Percentiles rank a stretch among this genome's conserved stretches.
phyloP scores from a whole-genome alignment of 495 filamentous ascomycete species.

The Terfezia claveryi region DNA sequence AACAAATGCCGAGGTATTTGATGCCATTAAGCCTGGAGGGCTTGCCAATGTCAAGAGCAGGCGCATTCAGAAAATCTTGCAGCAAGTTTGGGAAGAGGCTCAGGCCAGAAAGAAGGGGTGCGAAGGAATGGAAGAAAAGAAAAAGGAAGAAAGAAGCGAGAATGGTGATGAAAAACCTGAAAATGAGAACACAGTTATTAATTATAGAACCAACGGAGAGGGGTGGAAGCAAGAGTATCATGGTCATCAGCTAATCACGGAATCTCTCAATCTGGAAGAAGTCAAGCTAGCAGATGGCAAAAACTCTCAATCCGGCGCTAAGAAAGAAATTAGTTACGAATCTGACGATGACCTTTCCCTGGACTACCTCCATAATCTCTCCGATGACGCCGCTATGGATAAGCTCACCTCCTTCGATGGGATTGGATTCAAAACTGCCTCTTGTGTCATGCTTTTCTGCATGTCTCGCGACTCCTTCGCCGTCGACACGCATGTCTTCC shows the following conservation, averaged over 20 bases:
- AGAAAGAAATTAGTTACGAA: background rate
- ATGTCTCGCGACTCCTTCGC: slow-evolving; percentile 57
- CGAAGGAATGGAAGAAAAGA: slow-evolving; percentile 17
- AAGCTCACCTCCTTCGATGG: slow-evolving; percentile 58
- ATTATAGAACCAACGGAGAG: background rate
- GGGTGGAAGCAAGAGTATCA: background rate
- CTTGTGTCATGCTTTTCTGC: slow-evolving; percentile 67
- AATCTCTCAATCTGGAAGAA: background rate
- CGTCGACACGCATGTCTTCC: slow-evolving; percentile 68
- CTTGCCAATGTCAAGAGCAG: slow-evolving; percentile 48
- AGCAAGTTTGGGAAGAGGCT: slow-evolving; percentile 55
- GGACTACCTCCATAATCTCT: slow-evolving; percentile 51
- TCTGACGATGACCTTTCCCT: slow-evolving; percentile 26
- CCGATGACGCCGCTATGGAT: slow-evolving; percentile 45
- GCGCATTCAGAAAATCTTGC: slow-evolving; percentile 59
- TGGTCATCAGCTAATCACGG: background rate
- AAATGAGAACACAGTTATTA: background rate
- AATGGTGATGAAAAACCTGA: slow-evolving; percentile 33
- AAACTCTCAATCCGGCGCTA: background rate
- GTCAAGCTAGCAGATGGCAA: background rate
- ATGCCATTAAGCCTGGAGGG: slow-evolving; percentile 55
- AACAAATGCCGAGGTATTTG: background rate
- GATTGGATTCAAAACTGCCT: slow-evolving; percentile 78
- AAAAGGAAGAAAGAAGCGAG: slow-evolving; percentile 25
- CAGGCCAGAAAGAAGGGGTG: slow-evolving; percentile 26